A percentile compares a stretch with the other conserved stretches of the same genome.
These are phyloP conservation scores for Verticillium zaregamsianum DNA, from an alignment of 2,329 filamentous ascomycete species.

Conservation along the genomic window DNA sequence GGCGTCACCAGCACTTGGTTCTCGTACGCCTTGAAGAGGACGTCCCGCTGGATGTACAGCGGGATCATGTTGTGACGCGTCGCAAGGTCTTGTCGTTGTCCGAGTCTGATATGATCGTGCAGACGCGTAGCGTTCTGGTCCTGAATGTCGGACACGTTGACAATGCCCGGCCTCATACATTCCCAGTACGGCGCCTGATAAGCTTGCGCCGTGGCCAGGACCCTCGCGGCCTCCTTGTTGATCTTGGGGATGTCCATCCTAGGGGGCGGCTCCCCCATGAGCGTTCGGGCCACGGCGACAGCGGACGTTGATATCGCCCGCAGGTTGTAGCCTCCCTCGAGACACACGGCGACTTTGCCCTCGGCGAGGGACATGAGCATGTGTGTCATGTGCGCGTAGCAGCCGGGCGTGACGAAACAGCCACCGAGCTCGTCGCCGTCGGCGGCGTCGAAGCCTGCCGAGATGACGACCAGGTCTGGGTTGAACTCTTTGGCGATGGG, in stretches of 20 bases:
- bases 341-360: slow-evolving; percentile 85
- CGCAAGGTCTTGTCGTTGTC: slow-evolving; percentile 68
- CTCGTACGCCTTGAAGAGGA: slow-evolving; percentile 72
- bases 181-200: slow-evolving; percentile 75
- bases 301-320: slow-evolving; percentile 89
- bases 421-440: slow-evolving; percentile 89
- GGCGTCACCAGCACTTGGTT: slow-evolving; percentile 83
- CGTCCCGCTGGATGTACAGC: slow-evolving; percentile 72
- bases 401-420: slow-evolving; percentile 85
- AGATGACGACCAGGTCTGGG: slow-evolving; percentile 91
- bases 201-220: slow-evolving; percentile 55
- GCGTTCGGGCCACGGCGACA: slow-evolving; percentile 80
- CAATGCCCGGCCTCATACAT: slow-evolving; percentile 70
- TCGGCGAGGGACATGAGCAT: slow-evolving; percentile 95
- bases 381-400: slow-evolving; percentile 98
- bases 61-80: slow-evolving; percentile 74
- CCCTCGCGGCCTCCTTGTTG: slow-evolving; percentile 51
- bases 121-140: slow-evolving; percentile 57
- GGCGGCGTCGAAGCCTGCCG: slow-evolving; percentile 93
- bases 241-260: slow-evolving; percentile 53
- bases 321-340: slow-evolving; percentile 96
- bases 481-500: slow-evolving; percentile 91
- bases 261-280: slow-evolving; percentile 91
- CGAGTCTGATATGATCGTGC: slow-evolving; percentile 74
- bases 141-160: slow-evolving; percentile 49